Percentiles rank a stretch among this genome's conserved stretches.
phyloP scores from a whole-genome alignment of 1,284 basidiomycete species.

The Boletus sp. region DNA sequence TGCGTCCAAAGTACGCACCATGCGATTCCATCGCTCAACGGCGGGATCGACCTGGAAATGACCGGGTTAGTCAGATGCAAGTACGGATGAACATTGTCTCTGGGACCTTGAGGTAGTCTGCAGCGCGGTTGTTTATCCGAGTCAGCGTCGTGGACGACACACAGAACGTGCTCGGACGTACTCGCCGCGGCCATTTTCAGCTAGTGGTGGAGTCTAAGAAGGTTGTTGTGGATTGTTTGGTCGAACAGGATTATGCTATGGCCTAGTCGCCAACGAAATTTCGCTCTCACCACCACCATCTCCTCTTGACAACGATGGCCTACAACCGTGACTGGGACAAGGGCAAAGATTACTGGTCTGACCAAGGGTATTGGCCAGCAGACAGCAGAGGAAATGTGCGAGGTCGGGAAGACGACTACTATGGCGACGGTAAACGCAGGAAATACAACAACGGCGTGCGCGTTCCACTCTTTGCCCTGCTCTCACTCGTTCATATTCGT shows the following conservation, averaged over 20 bases:
- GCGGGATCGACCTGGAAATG: constrained; percentile 66
- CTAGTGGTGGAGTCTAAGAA: constrained; percentile 13
- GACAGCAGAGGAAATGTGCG: constrained; percentile 38
- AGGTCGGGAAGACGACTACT: constrained; percentile 63
- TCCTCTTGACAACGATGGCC: constrained; percentile 45
- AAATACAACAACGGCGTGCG: constrained; percentile 72
- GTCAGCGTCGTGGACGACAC: constrained; percentile 11
- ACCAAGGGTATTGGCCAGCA: constrained; percentile 41
- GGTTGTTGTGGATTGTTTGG: constrained; percentile 38
- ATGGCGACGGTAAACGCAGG: constrained; percentile 67
- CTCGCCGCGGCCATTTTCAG: constrained; percentile 32
- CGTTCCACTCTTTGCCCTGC: constrained; percentile 12
- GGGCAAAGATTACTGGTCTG: constrained; percentile 60
- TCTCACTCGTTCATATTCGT: constrained; percentile 38
- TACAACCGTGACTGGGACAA: constrained; percentile 80
- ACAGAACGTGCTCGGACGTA: constrained; percentile 17
- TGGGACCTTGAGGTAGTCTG: constrained; percentile 31
- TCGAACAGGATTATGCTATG: constrained; percentile 7
- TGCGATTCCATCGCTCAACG: constrained; percentile 73
- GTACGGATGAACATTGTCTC: not conserved
- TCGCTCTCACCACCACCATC: constrained; percentile 15
- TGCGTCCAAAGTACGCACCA: constrained; percentile 46
- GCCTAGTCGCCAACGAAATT: constrained; percentile 7
- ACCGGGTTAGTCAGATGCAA: not conserved
- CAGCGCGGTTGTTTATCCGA: constrained; percentile 1